Base-by-base conservation (phyloP, 83 land plant species). In the Diphasiastrum complanatum region DNA sequence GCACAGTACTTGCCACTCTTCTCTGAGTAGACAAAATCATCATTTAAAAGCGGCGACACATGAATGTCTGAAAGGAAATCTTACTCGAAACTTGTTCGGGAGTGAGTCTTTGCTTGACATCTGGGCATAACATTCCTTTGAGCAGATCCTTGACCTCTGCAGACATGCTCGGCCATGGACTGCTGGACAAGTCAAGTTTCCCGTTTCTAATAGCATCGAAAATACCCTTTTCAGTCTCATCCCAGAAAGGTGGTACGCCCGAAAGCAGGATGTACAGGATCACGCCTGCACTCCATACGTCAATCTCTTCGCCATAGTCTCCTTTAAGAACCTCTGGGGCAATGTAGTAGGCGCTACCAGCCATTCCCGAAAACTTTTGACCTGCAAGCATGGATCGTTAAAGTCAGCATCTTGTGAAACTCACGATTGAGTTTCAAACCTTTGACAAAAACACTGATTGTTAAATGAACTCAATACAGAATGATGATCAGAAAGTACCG, bases 271-370 rank as follows among this genome's bases (percentile, higher is more conserved):
- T 38, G 65, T 85, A 85, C 69, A 85, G 34, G 16, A 85, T 49
- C 29, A 82, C 86, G 22, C 90, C 90, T 27, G 79, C 81, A 48
- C 86, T 82, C 90, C 86, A 85, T 22, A 85, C 75, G 60, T 85
- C 90, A n/a, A 82, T 77, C 66, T 82, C 83, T 65, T 79, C 81
- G 23, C 53, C 64, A 57, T 85, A 85, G 5, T 74, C 80, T 20
- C 85, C 83, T 31, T 27, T 28, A 26, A 85, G 25, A 32, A 85
- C 80, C 67, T 81, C 89, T 30, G 83, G 83, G 48, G 85, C 85
- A 28, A 85, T 82, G 59, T 84, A 84, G 62, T 78, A 78, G 23
- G 85, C 85, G 51, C 82, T 81, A 26, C 89, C 89, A 14, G 81
- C 82, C 5, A 84, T 12, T 2, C 82, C 85, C 0, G 30, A 26